Base-by-base conservation (phyloP, 2,329 filamentous ascomycete species). In the Ascochyta pisi region DNA sequence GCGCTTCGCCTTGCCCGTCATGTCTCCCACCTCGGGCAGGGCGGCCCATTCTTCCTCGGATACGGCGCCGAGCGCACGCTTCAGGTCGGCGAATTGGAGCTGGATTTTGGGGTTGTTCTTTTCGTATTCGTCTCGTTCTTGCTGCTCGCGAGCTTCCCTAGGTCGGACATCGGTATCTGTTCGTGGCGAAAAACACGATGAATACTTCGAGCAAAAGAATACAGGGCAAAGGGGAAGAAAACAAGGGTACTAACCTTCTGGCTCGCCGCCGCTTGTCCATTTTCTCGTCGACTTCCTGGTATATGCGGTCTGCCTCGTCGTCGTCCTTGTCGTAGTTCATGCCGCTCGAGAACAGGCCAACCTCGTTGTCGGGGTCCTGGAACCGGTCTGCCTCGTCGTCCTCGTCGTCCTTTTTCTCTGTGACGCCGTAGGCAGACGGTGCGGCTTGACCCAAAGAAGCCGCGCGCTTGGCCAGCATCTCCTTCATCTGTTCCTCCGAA, bases 61-160 rank as follows among this genome's bases (percentile, higher is more conserved):
- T 26, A 99, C 90, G 6, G 88, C 90, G 37, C 90, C 89, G 34
- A 99, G 84, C 5, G 91, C 92, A 70, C 96, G 86, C 78, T 99
- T 99, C 47, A 98, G 80, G 68, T 98, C 95, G 73, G 93, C 92
- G 75, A 99, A 99, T 76, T 99, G 95, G 66, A 97, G 91, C 73
- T 96, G 91, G 48, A 99, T 97, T 78, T 98, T 99, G 13, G 95
- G 95, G 74, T 99, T 98, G 76, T 96, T 94, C 66, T 89, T 88
- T 80, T 99, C 94, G 83, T 96, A 96, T 71, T 98, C 93, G 73
- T 96, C 92, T 76, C 84, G 87, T 82, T 99, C 94, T 80, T 91
- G 85, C 75, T 90, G 83, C 78, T 99, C 95, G 76, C 95, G 92
- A 73, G 89, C 89, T 89, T 99, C 95, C 86, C 95, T 96, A 84